These are phyloP conservation scores for Alternaria ventricosa DNA, from an alignment of 2,329 filamentous ascomycete species.

Conservation along the genomic window DNA sequence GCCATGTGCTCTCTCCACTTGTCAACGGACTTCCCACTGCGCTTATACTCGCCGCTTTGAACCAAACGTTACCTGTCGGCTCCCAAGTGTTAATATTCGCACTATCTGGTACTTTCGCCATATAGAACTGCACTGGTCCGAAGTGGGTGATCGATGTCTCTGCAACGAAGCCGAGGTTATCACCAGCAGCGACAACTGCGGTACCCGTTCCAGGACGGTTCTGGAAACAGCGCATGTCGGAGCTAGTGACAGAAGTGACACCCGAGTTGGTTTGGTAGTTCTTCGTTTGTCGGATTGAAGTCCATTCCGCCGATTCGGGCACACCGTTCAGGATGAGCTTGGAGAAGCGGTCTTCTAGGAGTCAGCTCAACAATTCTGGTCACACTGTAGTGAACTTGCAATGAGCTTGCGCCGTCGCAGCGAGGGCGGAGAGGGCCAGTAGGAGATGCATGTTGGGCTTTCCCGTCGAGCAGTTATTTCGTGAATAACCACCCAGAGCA, in stretches of 20 bases:
- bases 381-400: neutral
- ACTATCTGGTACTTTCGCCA: constrained; percentile 56
- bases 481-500: neutral
- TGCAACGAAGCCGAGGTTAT: constrained; percentile 54
- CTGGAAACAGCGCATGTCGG: constrained; percentile 61
- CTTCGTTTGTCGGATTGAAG: constrained; percentile 56
- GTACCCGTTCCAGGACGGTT: constrained; percentile 50
- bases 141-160: constrained; percentile 57
- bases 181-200: constrained; percentile 55
- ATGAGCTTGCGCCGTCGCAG: neutral
- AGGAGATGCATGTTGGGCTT: neutral
- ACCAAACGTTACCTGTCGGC: constrained; percentile 40
- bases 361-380: neutral
- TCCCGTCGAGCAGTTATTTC: neutral
- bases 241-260: constrained; percentile 57
- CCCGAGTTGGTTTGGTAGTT: constrained; percentile 60
- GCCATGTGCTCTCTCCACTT: constrained; percentile 34
- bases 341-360: constrained; percentile 30
- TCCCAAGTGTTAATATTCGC: constrained; percentile 38
- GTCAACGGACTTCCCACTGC: constrained; percentile 32
- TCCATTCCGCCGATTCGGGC: constrained; percentile 52
- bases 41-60: constrained; percentile 35
- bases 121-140: constrained; percentile 62
- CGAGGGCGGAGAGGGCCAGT: neutral
- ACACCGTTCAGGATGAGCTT: constrained; percentile 31